A percentile compares a stretch with the other conserved stretches of the same genome.
phyloP scores from a whole-genome alignment of 345 rosid genomes.

The Cardamine resedifolia region DNA sequence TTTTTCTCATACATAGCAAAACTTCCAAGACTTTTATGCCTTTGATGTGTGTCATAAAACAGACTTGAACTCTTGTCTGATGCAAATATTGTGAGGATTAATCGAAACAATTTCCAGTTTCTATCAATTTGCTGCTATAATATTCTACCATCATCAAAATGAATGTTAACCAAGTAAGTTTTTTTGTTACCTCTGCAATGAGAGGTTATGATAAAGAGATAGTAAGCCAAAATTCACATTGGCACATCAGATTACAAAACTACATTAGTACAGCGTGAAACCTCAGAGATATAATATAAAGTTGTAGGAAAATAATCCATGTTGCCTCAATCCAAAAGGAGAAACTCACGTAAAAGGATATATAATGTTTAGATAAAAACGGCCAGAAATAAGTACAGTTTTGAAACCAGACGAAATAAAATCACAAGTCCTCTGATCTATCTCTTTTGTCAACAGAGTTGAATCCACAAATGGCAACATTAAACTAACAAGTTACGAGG shows the following conservation, averaged over 20 bases:
- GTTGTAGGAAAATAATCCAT: too few species aligned
- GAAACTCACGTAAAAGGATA: background rate
- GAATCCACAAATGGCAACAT: constrained; percentile 13
- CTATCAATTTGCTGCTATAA: background rate
- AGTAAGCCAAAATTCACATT: background rate
- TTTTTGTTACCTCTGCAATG: background rate
- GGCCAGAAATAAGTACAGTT: background rate
- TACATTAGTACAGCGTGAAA: background rate
- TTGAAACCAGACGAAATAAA: background rate
- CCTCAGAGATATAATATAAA: too few species aligned
- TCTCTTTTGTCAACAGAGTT: constrained; percentile 17
- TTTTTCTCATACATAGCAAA: too few species aligned
- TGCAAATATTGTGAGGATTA: background rate
- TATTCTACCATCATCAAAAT: background rate
- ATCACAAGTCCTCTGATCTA: background rate
- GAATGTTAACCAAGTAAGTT: background rate
- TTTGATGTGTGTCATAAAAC: background rate
- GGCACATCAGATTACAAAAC: background rate
- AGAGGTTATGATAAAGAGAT: background rate
- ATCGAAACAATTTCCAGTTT: background rate
- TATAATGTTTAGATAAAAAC: background rate
- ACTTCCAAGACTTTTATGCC: background rate
- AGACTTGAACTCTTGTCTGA: background rate
- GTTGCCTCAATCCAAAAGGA: too few species aligned
- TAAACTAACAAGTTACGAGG: too few species aligned